These are phyloP conservation scores for Venturia oleaginea DNA, from an alignment of 2,329 filamentous ascomycete genomes.

Conservation along the genomic window DNA sequence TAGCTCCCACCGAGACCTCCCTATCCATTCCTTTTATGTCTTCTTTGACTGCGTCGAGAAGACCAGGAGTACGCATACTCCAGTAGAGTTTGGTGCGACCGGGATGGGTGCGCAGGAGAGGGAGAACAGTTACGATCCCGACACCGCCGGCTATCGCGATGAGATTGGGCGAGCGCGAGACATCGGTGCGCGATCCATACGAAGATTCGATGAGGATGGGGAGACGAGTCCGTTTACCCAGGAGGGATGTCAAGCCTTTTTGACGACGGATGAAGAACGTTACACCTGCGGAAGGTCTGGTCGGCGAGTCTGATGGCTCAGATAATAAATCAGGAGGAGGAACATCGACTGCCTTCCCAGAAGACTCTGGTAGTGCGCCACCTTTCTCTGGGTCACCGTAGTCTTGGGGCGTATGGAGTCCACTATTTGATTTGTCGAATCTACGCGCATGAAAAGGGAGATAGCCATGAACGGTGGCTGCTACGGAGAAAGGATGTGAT, in stretches of 20 bases:
- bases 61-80: conserved; percentile 23
- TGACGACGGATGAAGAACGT: conserved; percentile 30
- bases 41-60: conserved; percentile 15
- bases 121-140: conserved; percentile 38
- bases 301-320: not conserved
- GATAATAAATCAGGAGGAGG: not conserved
- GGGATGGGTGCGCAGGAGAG: conserved; percentile 25
- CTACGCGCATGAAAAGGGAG: not conserved
- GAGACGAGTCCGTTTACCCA: conserved; percentile 17
- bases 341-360: not conserved
- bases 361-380: not conserved
- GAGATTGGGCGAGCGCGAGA: conserved; percentile 18
- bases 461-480: conserved; percentile 14
- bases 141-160: conserved; percentile 40
- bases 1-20: conserved; percentile 26
- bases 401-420: not conserved
- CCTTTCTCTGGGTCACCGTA: not conserved
- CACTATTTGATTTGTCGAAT: not conserved
- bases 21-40: conserved; percentile 20
- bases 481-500: conserved; percentile 41
- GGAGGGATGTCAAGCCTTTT: conserved; percentile 40
- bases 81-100: conserved; percentile 29
- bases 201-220: conserved; percentile 33
- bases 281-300: conserved; percentile 18
- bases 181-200: conserved; percentile 20